Base-by-base conservation (phyloP, 2,329 filamentous ascomycete species). In the Diplodia sapinea region DNA sequence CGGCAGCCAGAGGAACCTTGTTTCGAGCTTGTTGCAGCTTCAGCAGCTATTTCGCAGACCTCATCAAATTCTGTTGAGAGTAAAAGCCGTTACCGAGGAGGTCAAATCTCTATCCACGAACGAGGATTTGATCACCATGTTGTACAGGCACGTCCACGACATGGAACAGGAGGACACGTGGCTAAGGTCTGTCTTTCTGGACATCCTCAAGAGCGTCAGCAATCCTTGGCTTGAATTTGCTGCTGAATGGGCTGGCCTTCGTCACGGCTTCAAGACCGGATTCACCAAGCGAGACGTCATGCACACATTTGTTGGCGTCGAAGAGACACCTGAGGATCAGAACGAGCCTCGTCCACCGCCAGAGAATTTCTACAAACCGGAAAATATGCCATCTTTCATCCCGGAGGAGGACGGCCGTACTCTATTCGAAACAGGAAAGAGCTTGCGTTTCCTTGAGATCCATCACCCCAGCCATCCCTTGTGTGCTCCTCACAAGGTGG, bases 381-480 rank as follows among this genome's bases (percentile, higher is more conserved):
- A 85, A 33, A 86, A 86, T 70, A 88, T 95, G 79, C 92, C 92
- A 0, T 82, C 84, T 1, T 95, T 95, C 71, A 83, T 96, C 54
- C 85, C 89, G 0, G 76, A 82, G 5, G 91, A 95, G 68, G 86
- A 94, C 71, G 89, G 88, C 3, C 84, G 86, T 62, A 81, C 84
- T 5, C 87, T 95, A n/a, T 94, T 94, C 70, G 92, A 96, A 75
- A 91, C 89, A 3, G 93, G 92, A 4, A 87, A 86, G 72, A 94
- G 91, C 74, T 79, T 96, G 57, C 87, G 91, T 8, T 88, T 95
- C 65, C 82, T 96, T 57, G 86, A 88, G 71, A 81, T 82, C 26
- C 88, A 90, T 71, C 91, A 95, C 74, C 86, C 91, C 5, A 82
- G 88, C 1, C 91, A 96, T 74, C 88, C 89, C 0, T 80, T 95